phyloP scores from a whole-genome alignment of 345 rosid genomes.

The Stellera chamaejasme region DNA sequence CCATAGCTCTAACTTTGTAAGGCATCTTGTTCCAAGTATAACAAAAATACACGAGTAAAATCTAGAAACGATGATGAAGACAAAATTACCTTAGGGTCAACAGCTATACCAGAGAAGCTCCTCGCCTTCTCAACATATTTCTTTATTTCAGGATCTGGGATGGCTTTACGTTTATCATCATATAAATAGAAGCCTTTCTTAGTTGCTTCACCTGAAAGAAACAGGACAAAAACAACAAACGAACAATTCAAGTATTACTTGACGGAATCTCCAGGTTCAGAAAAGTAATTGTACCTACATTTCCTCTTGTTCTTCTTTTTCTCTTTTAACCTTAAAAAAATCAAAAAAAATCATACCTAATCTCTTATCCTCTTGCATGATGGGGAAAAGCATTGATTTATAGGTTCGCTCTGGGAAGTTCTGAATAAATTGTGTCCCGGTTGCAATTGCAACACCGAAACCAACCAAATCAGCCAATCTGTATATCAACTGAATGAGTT shows the following conservation, averaged over 20 bases:
- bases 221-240: not conserved
- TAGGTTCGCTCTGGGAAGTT: slow-evolving; percentile 77
- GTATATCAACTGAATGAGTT: slow-evolving; percentile 13
- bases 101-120: slow-evolving; percentile 54
- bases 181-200: slow-evolving; percentile 82
- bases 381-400: slow-evolving; percentile 77
- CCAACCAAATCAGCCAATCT: slow-evolving; percentile 92
- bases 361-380: slow-evolving; percentile 93
- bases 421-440: slow-evolving; percentile 65
- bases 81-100: slow-evolving; percentile 60
- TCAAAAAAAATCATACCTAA: slow-evolving; percentile 34
- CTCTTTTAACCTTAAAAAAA: not conserved
- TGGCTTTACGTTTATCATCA: slow-evolving; percentile 71
- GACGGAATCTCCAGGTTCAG: not conserved
- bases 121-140: slow-evolving; percentile 78
- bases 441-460: slow-evolving; percentile 85
- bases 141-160: slow-evolving; percentile 78
- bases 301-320: not conserved
- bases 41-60: no score
- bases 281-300: not conserved
- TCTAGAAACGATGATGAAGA: no score
- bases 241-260: no score
- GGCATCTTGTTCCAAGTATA: no score
- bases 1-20: no score
- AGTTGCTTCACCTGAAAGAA: slow-evolving; percentile 67